Evolutionary conservation across 305 asterid species (phyloP).

Genomic region (Solanum hybrid): DNA sequence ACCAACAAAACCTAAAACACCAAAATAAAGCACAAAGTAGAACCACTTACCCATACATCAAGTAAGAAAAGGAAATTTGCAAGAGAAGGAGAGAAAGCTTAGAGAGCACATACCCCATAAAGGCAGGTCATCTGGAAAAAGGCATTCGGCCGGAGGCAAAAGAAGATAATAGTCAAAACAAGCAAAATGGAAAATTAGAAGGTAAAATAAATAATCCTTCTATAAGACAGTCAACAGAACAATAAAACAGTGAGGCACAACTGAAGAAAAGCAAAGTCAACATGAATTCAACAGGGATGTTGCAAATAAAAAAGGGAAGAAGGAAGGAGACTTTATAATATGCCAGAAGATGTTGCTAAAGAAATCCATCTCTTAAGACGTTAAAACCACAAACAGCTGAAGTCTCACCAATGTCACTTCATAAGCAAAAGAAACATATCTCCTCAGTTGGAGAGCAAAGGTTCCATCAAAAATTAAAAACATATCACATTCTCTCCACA

Average conservation of each 20-base stretch:
- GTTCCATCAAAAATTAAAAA: background rate
- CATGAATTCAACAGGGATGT: background rate
- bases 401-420: background rate
- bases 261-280: background rate
- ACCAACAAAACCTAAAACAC: background rate
- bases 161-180: background rate
- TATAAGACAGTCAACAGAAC: background rate
- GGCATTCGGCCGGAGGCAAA: background rate
- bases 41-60: background rate
- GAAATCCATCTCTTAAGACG: background rate
- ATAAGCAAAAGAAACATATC: background rate
- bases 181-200: background rate
- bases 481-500: background rate
- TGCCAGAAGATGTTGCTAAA: background rate
- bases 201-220: background rate
- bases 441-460: background rate
- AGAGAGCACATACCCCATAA: background rate
- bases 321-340: background rate
- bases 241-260: background rate
- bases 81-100: background rate
- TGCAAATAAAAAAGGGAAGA: background rate
- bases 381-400: background rate
- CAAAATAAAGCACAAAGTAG: background rate
- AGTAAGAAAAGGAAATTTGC: background rate
- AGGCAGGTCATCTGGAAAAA: background rate